Evolutionary conservation across 2,329 filamentous ascomycete genomes (phyloP).

Genomic region (Exophiala spinifera): DNA sequence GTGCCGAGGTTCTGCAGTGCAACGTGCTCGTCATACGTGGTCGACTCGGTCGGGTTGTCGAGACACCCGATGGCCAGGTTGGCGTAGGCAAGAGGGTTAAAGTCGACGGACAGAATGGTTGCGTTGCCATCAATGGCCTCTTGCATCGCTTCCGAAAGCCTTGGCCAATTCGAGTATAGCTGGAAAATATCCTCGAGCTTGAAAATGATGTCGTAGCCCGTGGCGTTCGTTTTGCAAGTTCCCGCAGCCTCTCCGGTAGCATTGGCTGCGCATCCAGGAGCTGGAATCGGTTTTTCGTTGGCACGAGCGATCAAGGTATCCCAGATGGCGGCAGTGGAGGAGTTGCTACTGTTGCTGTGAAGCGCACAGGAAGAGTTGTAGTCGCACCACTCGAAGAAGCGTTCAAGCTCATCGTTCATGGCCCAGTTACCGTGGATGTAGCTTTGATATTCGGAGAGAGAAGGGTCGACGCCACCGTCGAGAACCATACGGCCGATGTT

Average conservation of each 20-base stretch:
- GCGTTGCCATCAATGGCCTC: conserved; percentile 39
- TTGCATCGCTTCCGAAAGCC: conserved; percentile 29
- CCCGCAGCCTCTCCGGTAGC: conserved; percentile 34
- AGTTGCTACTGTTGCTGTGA: background rate
- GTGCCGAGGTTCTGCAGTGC: conserved; percentile 33
- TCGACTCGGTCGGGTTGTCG: conserved; percentile 36
- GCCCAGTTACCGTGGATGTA: conserved; percentile 1
- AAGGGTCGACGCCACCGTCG: conserved; percentile 47
- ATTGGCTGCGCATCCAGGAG: conserved; percentile 36
- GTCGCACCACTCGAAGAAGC: conserved; percentile 16
- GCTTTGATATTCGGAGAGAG: conserved; percentile 34
- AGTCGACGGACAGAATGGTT: conserved; percentile 33
- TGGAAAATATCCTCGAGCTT: conserved; percentile 35
- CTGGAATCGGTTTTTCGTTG: conserved; percentile 33
- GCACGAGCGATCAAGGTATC: conserved; percentile 12
- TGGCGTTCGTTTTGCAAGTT: conserved; percentile 37
- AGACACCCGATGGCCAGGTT: conserved; percentile 39
- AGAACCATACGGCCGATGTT: conserved; percentile 43
- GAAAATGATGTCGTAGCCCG: conserved; percentile 36
- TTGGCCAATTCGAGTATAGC: conserved; percentile 23
- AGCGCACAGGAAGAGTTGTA: conserved; percentile 8
- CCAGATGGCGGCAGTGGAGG: background rate
- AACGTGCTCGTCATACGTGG: conserved; percentile 27
- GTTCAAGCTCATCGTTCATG: conserved; percentile 8
- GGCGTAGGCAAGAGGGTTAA: conserved; percentile 31